Evolutionary conservation across 169 alveolate genomes (phyloP), one percentile per base, ranked within the genome.

Genomic region (Pseudocohnilembus persalinus): DNA sequence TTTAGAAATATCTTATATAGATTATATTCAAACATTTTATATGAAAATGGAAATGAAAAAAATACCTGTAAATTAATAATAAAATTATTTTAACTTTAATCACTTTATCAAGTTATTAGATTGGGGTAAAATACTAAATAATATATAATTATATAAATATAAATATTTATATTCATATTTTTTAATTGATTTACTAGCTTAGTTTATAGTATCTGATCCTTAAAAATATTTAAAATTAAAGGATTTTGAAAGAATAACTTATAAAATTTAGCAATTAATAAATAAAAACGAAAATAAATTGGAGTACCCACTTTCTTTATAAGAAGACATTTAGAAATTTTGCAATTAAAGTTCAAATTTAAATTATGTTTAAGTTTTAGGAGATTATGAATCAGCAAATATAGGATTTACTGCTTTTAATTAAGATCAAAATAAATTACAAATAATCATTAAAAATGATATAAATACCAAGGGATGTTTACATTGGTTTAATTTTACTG

Each of bases 401-500:
- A 77, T 77, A 31, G 63, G 63, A 20, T 32, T 77, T n/a, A 28
- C 74, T 34, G 28, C 82, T 20, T 63, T 77, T 0, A 68, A 77
- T 33, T 31, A 77, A 34, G 63, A 77, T 31, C 74, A 32, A 4
- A 27, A 63, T 31, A 31, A 77, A 77, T 32, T 63, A 31, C 33
- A 77, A 33, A 77, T 77, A 6, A 28, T 77, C 28, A 20, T 77
- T 6, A 77, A 68, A 77, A 77, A 68, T 33, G 94, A 90, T 74
- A 90, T 90, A 1, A 90, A 90, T 64, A 90, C 94, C 24, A 83
- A 83, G 73, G 94, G 94, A 15, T 91, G 88, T 74, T 77, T 77
- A 28, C 83, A 90, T 72, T 90, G 94, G 94, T 90, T 87, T 74
- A 83, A 87, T 73, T 90, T 90, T 74, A 90, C 85, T 77, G 88